Evolutionary conservation across 2,329 filamentous ascomycete genomes (phyloP).

Genomic region (Camptophora hylomeconis): DNA sequence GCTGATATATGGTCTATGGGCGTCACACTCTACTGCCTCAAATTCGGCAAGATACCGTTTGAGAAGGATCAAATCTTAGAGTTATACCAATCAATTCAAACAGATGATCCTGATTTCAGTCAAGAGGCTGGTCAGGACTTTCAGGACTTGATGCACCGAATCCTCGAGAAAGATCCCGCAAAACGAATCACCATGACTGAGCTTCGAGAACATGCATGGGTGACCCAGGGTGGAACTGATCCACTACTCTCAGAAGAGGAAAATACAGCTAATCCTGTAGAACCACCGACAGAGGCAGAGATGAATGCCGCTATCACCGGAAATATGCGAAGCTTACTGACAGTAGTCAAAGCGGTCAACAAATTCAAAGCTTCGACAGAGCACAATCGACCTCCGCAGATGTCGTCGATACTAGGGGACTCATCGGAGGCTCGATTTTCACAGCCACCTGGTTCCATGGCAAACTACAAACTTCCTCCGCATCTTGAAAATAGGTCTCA

Average conservation of each 20-base stretch:
- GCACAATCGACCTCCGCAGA: conserved; percentile 37
- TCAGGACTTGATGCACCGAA: conserved; percentile 55
- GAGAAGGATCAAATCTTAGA: conserved; percentile 67
- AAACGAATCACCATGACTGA: conserved; percentile 74
- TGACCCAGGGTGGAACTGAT: conserved; percentile 68
- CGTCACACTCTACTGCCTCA: conserved; percentile 81
- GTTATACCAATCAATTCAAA: conserved; percentile 77
- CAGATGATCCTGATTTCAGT: conserved; percentile 50
- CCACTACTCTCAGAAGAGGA: conserved; percentile 67
- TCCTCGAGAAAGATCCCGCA: conserved; percentile 74
- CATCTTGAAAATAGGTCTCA: conserved; percentile 28
- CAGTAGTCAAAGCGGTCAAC: conserved; percentile 84
- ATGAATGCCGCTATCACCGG: conserved; percentile 81
- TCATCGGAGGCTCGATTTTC: conserved; percentile 41
- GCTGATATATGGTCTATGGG: conserved; percentile 99
- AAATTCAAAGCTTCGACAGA: conserved; percentile 70
- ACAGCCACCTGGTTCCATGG: conserved; percentile 43
- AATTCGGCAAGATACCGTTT: conserved; percentile 81
- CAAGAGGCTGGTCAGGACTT: conserved; percentile 55
- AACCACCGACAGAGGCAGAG: conserved; percentile 78
- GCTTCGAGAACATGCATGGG: conserved; percentile 79
- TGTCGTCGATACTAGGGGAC: conserved; percentile 48
- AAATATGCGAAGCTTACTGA: conserved; percentile 75
- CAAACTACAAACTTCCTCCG: conserved; percentile 17
- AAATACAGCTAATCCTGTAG: conserved; percentile 70